Evolutionary conservation across 495 filamentous ascomycete genomes (phyloP).

Genomic region (Aspergillus sparsus): DNA sequence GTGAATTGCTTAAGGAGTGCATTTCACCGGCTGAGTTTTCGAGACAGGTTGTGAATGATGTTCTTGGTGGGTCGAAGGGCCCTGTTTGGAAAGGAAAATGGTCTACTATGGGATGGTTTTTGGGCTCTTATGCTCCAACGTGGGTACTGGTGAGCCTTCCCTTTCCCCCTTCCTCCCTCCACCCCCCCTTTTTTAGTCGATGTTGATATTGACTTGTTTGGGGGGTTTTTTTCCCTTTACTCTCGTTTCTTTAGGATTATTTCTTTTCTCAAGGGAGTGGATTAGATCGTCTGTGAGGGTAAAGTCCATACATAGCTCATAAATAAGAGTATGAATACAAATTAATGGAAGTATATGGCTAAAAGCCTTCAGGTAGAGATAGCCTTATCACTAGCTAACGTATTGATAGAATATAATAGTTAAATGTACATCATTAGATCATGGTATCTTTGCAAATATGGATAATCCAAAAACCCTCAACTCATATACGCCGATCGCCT

Average conservation of each 20-base stretch:
- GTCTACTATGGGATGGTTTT: slow-evolving; percentile 20
- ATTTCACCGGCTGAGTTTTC: slow-evolving; percentile 23
- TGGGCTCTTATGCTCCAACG: slow-evolving; percentile 16
- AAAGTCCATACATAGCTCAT: background rate
- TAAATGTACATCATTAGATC: background rate
- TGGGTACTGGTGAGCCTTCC: slow-evolving; percentile 25
- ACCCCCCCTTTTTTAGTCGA: too few relatives aligned
- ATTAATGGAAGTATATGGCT: too few relatives aligned
- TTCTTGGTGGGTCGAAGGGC: slow-evolving; percentile 21
- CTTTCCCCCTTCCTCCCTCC: too few relatives aligned
- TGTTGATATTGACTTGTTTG: too few relatives aligned
- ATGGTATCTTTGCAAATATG: background rate
- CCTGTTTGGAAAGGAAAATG: slow-evolving; percentile 27
- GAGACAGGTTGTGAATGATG: slow-evolving; percentile 22
- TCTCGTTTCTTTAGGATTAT: too few relatives aligned
- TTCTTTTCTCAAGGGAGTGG: background rate
- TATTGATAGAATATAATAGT: background rate
- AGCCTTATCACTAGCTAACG: too few relatives aligned
- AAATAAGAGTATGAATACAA: too few relatives aligned
- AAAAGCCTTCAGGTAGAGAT: too few relatives aligned
- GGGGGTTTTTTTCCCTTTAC: background rate
- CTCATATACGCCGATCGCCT: background rate
- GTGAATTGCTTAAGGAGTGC: slow-evolving; percentile 9
- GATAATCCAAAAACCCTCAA: slow-evolving; percentile 1
- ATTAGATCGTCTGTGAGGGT: background rate